Evolutionary conservation across 768 basidiomycete genomes (phyloP), one percentile per base, ranked within the genome.

Genomic region (Sarcodon aspratus): DNA sequence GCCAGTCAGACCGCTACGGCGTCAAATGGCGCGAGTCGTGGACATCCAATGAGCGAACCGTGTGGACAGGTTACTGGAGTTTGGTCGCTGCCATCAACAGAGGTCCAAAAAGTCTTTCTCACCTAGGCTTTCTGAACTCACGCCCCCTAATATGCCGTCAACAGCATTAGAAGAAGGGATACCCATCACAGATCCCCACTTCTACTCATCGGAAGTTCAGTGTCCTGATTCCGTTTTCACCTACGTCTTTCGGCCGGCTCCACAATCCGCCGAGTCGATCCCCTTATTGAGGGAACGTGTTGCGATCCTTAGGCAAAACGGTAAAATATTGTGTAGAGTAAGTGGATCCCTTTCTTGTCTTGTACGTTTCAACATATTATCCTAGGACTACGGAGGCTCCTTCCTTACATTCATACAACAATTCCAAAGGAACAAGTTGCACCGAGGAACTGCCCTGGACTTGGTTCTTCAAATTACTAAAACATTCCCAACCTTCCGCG

Each of bases 31-130:
- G 78, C 47, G 63, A 71, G 7, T 76, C 79, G 1, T 90, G 88
- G 85, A 42, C 40, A 27, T 42, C 40, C 9, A 27, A 27, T 15
- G 40, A 42, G 15, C 15, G 27, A 42, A 70, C 66, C 36, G 67
- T 82, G 18, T 81, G 78, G 62, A 90, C 85, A 0, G 91, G 91
- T 0, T 95, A 95, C 58, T 90, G 88, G 86, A 85, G 83, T 52
- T 68, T 94, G 6, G 78, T 91, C 8, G 89, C 92, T 33, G 79
- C 87, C 1, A 59, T 93, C n/a, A 78, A 92, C 59, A 69, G 82
- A 72, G 90, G 89, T 87, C 36, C 33, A n/a, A 7, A 40, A 38
- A 13, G 37, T 13, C 13, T 44, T 9, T 40, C 18, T n/a, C 40
- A 45, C 33, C 38, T n/a, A 15, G 11, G 21, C 21, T 31, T 47